Evolutionary conservation across 768 basidiomycete species (phyloP), one percentile per base, ranked within the genome.

Genomic region (Kwoniella sp.): DNA sequence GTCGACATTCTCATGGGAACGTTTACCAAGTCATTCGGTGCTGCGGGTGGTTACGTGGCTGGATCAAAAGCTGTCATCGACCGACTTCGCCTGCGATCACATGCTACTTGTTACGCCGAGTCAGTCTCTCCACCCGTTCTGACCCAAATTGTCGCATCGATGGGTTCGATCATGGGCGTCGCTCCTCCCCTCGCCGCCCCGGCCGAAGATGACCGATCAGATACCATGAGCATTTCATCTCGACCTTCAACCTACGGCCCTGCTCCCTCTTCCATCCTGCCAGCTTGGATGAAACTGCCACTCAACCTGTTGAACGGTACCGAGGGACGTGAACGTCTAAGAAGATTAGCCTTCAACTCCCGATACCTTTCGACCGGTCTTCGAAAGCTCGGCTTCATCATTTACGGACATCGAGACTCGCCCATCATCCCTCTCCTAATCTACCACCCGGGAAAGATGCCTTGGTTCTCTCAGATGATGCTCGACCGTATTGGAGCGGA

Each of bases 1-100:
- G 81, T 98, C 58, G 95, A 99, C 69, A 80, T 99, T 57, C 82
- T 95, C 57, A 99, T 99, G 95, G 95, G 95, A 42, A 99, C 95
- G 0, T 95, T 99, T 74, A 99, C 93, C 22, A 78, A 78, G 54
- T 77, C 77, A 3, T 74, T 72, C 43, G 69, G 67, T 22, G 63
- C 68, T 5, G 86, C 91, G 0, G 93, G 93, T 39, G 93, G 95
- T 3, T 98, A 98, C 76, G 85, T 99, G 56, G 81, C 92, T 3
- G 92, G 91, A 6, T 83, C 77, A 62, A 91, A 88, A 66, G 73
- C 78, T 2, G 77, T 93, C 55, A 85, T 98, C 59, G 85, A 89
- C 60, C 79, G 83, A 5, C 80, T 99, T 7, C 87, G 92, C 12
- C 66, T 90, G 20, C 80, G 82, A 39, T 87, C 87, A 1, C 84